Percentiles rank a stretch among this genome's conserved stretches.
These are phyloP conservation scores for Colletotrichum falcatum DNA, from an alignment of 2,329 filamentous ascomycete genomes.

Conservation along the genomic window DNA sequence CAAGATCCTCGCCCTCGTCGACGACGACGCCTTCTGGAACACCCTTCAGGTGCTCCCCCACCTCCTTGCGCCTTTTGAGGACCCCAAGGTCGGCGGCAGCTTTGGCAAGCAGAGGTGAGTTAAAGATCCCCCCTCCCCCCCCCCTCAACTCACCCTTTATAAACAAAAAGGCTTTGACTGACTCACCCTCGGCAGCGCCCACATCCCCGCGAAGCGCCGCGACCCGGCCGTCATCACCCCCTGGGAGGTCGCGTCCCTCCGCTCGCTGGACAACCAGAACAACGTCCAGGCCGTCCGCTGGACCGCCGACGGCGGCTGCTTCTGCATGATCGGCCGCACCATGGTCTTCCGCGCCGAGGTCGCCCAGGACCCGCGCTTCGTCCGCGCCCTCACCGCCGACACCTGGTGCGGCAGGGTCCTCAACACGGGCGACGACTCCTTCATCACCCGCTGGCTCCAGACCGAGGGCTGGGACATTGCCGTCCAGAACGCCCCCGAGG, in stretches of 20 bases:
- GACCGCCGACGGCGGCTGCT: conserved; percentile 44
- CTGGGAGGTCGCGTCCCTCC: conserved; percentile 47
- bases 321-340: conserved; percentile 47
- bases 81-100: conserved; percentile 43
- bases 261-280: conserved; percentile 43
- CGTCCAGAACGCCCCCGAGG: conserved; percentile 45
- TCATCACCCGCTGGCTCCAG: conserved; percentile 47
- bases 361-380: conserved; percentile 44
- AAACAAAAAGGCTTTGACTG: background rate
- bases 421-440: conserved; percentile 46
- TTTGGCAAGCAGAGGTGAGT: conserved; percentile 43
- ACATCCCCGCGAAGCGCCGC: conserved; percentile 42
- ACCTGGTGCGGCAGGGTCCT: conserved; percentile 42
- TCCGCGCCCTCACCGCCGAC: conserved; percentile 43
- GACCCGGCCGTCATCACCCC: conserved; percentile 43
- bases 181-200: conserved; percentile 39
- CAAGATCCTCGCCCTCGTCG: conserved; percentile 45
- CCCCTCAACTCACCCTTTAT: background rate
- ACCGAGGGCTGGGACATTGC: conserved; percentile 46
- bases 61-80: conserved; percentile 46
- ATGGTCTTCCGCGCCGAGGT: conserved; percentile 46
- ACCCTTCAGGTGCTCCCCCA: conserved; percentile 33
- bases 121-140: too few species aligned
- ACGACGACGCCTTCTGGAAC: conserved; percentile 47
- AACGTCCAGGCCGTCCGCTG: conserved; percentile 42